A percentile compares a stretch with the other conserved stretches of the same genome.
Evolutionary conservation across 1,284 basidiomycete species (phyloP).

Genomic region (Cryptococcus floricola): DNA sequence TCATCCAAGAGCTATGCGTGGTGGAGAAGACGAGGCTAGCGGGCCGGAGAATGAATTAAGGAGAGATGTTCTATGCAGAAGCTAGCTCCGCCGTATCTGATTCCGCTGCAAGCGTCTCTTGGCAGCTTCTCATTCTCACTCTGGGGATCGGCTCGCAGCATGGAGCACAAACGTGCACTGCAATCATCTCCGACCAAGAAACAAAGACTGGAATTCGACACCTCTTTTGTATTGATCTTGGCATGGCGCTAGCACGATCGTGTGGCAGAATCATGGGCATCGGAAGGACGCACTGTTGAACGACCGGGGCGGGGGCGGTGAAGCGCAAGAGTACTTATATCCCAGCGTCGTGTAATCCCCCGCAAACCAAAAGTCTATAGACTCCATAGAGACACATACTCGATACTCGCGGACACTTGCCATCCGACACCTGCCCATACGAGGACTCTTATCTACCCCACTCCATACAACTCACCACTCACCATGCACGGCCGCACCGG

Average conservation of each 20-base stretch:
- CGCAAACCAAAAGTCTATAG: no score
- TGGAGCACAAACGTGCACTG: neutral
- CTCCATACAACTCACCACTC: neutral
- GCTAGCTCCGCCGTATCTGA: no score
- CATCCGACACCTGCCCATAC: neutral
- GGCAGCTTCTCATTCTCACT: no score
- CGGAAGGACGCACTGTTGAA: neutral
- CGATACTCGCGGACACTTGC: neutral
- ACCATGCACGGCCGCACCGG: constrained; percentile 5
- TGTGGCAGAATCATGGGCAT: neutral
- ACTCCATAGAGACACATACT: neutral
- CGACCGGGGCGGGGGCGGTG: neutral
- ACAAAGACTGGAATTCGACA: neutral
- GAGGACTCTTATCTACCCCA: neutral
- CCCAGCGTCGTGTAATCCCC: no score
- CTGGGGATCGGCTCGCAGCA: neutral
- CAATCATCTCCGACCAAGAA: neutral
- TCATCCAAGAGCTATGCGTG: no score
- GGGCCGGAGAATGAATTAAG: no score
- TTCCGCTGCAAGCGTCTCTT: no score
- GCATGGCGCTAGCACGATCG: neutral
- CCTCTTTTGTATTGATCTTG: neutral
- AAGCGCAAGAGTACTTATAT: neutral
- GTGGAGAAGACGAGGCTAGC: no score
- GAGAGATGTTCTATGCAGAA: no score